Conservation (phyloP, 2,329 filamentous ascomycete species). For the Alternaria postmessia region DNA sequence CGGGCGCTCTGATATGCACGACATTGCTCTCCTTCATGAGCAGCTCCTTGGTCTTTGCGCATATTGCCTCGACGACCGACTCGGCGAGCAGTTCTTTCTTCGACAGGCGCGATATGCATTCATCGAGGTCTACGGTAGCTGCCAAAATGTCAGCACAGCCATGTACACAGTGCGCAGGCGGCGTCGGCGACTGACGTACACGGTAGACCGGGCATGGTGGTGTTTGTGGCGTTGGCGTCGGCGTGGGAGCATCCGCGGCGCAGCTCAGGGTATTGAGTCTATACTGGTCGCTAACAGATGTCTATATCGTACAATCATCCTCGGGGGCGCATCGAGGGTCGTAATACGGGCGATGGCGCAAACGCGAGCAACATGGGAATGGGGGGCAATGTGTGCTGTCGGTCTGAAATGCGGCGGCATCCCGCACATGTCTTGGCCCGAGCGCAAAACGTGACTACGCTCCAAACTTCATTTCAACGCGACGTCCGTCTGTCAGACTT, state of each 20-base stretch:
- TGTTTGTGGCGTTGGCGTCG: slow-evolving; percentile 26
- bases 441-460: slow-evolving; percentile 31
- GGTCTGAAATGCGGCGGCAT: slow-evolving; percentile 20
- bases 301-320: slow-evolving; percentile 53
- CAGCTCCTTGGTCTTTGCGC: slow-evolving; percentile 97
- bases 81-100: slow-evolving; percentile 97
- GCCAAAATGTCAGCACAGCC: slow-evolving; percentile 30
- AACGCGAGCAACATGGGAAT: slow-evolving; percentile 24
- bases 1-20: slow-evolving; percentile 92
- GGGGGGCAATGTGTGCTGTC: slow-evolving; percentile 23
- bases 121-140: slow-evolving; percentile 97
- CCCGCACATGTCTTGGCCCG: slow-evolving; percentile 25
- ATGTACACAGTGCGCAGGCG: slow-evolving; percentile 2
- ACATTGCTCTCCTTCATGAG: slow-evolving; percentile 99
- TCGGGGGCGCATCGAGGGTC: slow-evolving; percentile 43
- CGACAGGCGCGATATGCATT: slow-evolving; percentile 96
- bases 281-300: slow-evolving; percentile 48
- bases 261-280: slow-evolving; percentile 46
- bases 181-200: slow-evolving; percentile 49
- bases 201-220: slow-evolving; percentile 60
- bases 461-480: slow-evolving; percentile 20
- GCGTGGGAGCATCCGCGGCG: slow-evolving; percentile 38
- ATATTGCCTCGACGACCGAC: slow-evolving; percentile 98
- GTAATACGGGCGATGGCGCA: slow-evolving; percentile 27
- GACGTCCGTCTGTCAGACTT: slow-evolving; percentile 13